Evolutionary conservation across 177 flowering plant species (phyloP).

Genomic region (Vitis hybrid): DNA sequence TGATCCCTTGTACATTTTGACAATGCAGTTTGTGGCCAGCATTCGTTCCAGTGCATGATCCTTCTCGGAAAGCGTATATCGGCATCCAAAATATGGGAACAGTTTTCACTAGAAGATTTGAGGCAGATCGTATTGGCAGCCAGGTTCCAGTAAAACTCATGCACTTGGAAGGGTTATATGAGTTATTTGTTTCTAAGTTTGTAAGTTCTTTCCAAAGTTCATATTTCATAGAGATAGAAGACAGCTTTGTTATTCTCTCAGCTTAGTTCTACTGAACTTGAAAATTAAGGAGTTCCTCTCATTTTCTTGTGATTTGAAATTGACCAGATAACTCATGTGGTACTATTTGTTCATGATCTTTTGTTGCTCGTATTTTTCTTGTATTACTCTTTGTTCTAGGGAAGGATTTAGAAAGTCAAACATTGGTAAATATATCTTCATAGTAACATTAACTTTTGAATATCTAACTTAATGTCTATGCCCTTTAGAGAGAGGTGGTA

Average conservation of each 20-base stretch:
- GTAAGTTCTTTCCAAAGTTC: conserved; percentile 44
- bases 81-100: conserved; percentile 98
- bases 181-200: conserved; percentile 92
- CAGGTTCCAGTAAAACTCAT: conserved; percentile 93
- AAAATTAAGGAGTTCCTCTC: background rate
- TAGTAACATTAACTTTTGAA: background rate
- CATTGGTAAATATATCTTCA: background rate
- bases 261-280: background rate
- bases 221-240: background rate
- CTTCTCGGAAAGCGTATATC: conserved; percentile 85
- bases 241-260: background rate
- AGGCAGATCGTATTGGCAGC: conserved; percentile 88
- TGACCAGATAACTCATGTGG: background rate
- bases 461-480: background rate
- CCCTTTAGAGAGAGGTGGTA: background rate
- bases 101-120: conserved; percentile 90
- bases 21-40: conserved; percentile 87
- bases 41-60: conserved; percentile 98
- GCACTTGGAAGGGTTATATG: conserved; percentile 97
- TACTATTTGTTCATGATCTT: background rate
- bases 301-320: background rate
- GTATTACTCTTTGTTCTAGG: background rate
- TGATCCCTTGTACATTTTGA: background rate
- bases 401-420: background rate
- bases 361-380: background rate